Conservation (phyloP, 1,284 basidiomycete genomes). For the Erythrobasidium hasegawianum region DNA sequence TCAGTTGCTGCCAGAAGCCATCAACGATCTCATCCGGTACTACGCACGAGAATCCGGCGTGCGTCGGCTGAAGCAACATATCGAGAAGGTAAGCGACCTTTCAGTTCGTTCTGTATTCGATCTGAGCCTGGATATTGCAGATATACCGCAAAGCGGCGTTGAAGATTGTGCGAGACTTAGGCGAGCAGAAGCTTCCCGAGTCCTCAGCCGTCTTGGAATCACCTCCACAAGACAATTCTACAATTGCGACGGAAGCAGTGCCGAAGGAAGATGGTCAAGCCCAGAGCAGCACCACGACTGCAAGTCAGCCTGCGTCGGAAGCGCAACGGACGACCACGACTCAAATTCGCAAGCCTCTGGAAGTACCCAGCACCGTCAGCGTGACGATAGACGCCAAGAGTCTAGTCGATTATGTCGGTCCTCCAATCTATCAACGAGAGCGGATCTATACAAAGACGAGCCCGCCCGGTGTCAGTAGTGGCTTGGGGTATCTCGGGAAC, state of each 20-base stretch:
- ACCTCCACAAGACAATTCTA: constrained; percentile 38
- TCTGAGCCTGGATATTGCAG: constrained; percentile 56
- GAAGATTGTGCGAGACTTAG: constrained; percentile 85
- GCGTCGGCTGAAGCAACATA: constrained; percentile 75
- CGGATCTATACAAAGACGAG: constrained; percentile 76
- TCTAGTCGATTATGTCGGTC: constrained; percentile 93
- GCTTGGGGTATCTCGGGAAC: constrained; percentile 80
- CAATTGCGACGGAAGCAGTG: constrained; percentile 35
- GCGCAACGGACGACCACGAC: constrained; percentile 60
- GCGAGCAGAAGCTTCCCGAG: constrained; percentile 82
- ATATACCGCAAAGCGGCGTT: constrained; percentile 96
- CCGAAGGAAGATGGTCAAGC: constrained; percentile 35
- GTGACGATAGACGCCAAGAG: constrained; percentile 80
- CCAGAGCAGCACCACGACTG: constrained; percentile 31
- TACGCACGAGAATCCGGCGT: constrained; percentile 97
- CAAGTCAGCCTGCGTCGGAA: constrained; percentile 37
- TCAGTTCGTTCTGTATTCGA: not conserved
- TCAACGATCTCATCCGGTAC: constrained; percentile 89
- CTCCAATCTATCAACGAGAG: constrained; percentile 92
- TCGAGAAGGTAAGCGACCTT: constrained; percentile 43
- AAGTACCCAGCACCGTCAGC: constrained; percentile 72
- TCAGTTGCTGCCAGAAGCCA: constrained; percentile 66
- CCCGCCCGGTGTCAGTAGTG: constrained; percentile 73
- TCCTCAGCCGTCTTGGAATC: constrained; percentile 49
- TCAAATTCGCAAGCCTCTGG: constrained; percentile 70